Conservation (phyloP, 2,329 filamentous ascomycete genomes). For the Periconia sp. region DNA sequence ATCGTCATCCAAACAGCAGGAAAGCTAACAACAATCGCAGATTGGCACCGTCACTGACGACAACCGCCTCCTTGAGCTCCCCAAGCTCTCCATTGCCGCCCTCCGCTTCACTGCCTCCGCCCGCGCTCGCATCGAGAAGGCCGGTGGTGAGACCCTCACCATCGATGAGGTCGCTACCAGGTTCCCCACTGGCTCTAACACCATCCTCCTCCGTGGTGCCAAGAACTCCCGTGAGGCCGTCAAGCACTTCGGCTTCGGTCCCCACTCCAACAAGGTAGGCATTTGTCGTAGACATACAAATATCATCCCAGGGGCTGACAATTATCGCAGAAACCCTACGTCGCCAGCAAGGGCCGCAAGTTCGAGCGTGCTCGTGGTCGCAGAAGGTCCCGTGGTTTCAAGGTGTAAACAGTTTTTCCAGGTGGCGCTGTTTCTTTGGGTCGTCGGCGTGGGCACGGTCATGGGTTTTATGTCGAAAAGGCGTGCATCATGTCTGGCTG, state of each 20-base stretch:
- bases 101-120: conserved; percentile 96
- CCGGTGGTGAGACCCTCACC: conserved; percentile 92
- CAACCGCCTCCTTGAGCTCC: conserved; percentile 75
- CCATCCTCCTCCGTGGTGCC: conserved; percentile 92
- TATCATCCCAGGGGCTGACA: conserved; percentile 18
- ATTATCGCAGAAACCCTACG: conserved; percentile 77
- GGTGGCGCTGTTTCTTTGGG: conserved; percentile 39
- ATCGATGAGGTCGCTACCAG: conserved; percentile 96
- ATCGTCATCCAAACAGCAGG: background rate
- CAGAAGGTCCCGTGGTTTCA: conserved; percentile 98
- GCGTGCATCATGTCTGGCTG: conserved; percentile 41
- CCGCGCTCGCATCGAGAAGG: conserved; percentile 87
- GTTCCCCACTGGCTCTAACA: conserved; percentile 95
- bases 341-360: conserved; percentile 99
- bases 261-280: conserved; percentile 92
- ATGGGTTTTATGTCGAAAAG: conserved; percentile 36
- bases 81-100: conserved; percentile 91
- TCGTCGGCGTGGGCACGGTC: conserved; percentile 41
- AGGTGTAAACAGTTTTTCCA: conserved; percentile 73
- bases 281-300: background rate
- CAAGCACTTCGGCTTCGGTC: conserved; percentile 99
- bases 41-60: conserved; percentile 96
- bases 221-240: conserved; percentile 98
- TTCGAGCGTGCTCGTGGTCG: conserved; percentile 99
- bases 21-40: conserved; percentile 19